phyloP scores from a whole-genome alignment of 2,329 filamentous ascomycete species.

The Helotiales sp. region DNA sequence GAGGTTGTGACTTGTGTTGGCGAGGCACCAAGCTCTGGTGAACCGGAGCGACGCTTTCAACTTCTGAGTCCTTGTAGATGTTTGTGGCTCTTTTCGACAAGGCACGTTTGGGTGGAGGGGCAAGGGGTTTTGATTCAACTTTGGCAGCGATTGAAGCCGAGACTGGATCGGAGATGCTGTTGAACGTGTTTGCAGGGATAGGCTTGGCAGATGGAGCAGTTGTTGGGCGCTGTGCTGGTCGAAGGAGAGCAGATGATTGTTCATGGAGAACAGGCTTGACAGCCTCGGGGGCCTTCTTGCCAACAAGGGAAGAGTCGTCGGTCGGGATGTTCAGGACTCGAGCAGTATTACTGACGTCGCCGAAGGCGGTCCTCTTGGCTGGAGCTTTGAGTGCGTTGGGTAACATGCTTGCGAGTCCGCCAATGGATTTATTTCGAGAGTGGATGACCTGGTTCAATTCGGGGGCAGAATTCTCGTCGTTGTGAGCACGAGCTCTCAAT shows the following conservation, averaged over 20 bases:
- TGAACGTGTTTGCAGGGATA: slow-evolving; percentile 3
- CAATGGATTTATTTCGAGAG: slow-evolving; percentile 79
- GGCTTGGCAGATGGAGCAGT: slow-evolving; percentile 25
- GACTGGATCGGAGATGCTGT: slow-evolving; percentile 10
- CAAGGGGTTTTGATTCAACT: slow-evolving; percentile 26
- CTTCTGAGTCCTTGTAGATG: slow-evolving; percentile 53
- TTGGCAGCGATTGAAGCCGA: slow-evolving; percentile 26
- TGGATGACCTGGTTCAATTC: slow-evolving; percentile 63
- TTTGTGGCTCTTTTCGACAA: slow-evolving; percentile 52
- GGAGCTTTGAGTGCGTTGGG: slow-evolving; percentile 60
- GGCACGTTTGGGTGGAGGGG: slow-evolving; percentile 45
- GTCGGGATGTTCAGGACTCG: slow-evolving; percentile 42
- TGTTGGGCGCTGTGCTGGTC: slow-evolving; percentile 63
- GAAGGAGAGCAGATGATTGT: slow-evolving; percentile 48
- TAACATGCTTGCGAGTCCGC: slow-evolving; percentile 54
- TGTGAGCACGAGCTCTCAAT: slow-evolving; percentile 55
- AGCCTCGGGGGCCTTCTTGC: slow-evolving; percentile 40
- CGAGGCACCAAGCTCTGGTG: slow-evolving; percentile 32
- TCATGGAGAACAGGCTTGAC: slow-evolving; percentile 34
- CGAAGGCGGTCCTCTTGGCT: slow-evolving; percentile 77
- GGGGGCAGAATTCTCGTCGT: slow-evolving; percentile 67
- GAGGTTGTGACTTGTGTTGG: slow-evolving; percentile 31
- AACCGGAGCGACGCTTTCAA: slow-evolving; percentile 35
- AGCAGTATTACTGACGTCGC: slow-evolving; percentile 74
- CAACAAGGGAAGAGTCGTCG: slow-evolving; percentile 55